These are phyloP conservation scores for Pyricularia sp. DNA, from an alignment of 2,329 filamentous ascomycete species.

Conservation along the genomic window DNA sequence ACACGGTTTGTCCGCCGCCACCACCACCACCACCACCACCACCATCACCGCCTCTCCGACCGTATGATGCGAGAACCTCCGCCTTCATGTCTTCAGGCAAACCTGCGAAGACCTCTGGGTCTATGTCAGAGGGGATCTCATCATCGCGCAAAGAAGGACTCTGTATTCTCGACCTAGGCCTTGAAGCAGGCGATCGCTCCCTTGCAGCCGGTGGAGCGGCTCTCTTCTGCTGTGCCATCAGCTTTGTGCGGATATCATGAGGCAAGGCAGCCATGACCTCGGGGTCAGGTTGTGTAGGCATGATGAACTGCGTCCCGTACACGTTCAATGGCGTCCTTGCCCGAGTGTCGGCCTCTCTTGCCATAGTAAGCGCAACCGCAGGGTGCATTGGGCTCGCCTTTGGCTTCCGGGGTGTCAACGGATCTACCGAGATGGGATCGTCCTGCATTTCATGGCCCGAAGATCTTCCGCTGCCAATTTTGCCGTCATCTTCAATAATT, in stretches of 20 bases:
- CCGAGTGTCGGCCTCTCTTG: slow-evolving; percentile 40
- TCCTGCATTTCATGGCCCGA: slow-evolving; percentile 8
- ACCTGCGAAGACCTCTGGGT: slow-evolving; percentile 73
- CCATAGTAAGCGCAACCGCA: slow-evolving; percentile 40
- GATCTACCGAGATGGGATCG: slow-evolving; percentile 48
- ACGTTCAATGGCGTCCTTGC: slow-evolving; percentile 66
- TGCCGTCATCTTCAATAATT: slow-evolving; percentile 38
- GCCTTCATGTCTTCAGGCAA: slow-evolving; percentile 79
- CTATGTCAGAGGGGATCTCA: slow-evolving; percentile 64
- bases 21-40: too few relatives aligned
- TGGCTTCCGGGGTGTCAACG: slow-evolving; percentile 41
- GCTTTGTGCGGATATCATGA: slow-evolving; percentile 66
- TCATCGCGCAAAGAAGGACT: slow-evolving; percentile 20
- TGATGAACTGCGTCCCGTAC: slow-evolving; percentile 81
- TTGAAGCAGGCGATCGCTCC: slow-evolving; percentile 18
- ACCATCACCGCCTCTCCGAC: slow-evolving; percentile 18
- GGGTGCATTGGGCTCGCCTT: slow-evolving; percentile 36
- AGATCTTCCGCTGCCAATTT: slow-evolving; percentile 18
- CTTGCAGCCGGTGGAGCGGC: slow-evolving; percentile 13
- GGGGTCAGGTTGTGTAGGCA: slow-evolving; percentile 76
- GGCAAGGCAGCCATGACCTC: slow-evolving; percentile 78
- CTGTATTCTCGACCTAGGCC: slow-evolving; percentile 27
- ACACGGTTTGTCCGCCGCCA: slow-evolving; percentile 20
- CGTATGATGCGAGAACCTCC: slow-evolving; percentile 71
- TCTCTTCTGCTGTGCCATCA: slow-evolving; percentile 48